phyloP scores from a whole-genome alignment of 768 basidiomycete species.

The Gymnopilus junonius region DNA sequence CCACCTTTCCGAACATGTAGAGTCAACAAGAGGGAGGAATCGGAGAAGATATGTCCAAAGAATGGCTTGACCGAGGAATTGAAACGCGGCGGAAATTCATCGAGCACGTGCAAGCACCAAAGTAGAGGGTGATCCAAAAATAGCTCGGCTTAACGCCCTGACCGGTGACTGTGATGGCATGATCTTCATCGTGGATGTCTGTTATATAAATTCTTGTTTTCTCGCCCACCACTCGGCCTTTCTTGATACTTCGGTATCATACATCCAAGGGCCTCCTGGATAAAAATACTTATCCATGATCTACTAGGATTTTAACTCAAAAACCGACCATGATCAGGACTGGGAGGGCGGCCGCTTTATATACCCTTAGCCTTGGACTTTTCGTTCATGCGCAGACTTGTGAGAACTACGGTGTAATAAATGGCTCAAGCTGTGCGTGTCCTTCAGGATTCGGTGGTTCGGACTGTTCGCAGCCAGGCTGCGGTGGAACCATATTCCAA shows the following conservation, averaged over 20 bases:
- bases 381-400: conserved; percentile 50
- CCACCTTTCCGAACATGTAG: conserved; percentile 49
- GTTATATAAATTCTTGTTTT: neutral
- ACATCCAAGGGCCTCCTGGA: neutral
- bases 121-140: neutral
- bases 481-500: conserved; percentile 84
- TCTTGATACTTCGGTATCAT: neutral
- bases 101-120: neutral
- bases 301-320: neutral
- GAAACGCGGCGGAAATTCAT: neutral
- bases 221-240: neutral
- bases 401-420: conserved; percentile 68
- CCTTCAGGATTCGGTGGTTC: conserved; percentile 82
- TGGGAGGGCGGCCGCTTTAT: conserved; percentile 10
- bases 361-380: conserved; percentile 23
- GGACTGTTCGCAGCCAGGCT: conserved; percentile 70
- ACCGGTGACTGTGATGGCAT: neutral
- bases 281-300: neutral
- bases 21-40: neutral
- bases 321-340: conserved; percentile 9
- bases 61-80: neutral
- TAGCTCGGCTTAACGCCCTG: neutral
- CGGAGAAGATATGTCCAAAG: neutral
- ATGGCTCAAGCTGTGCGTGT: conserved; percentile 69
- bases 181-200: neutral